Evolutionary conservation across 1,284 basidiomycete genomes (phyloP).

Genomic region (Fomes fomentarius): DNA sequence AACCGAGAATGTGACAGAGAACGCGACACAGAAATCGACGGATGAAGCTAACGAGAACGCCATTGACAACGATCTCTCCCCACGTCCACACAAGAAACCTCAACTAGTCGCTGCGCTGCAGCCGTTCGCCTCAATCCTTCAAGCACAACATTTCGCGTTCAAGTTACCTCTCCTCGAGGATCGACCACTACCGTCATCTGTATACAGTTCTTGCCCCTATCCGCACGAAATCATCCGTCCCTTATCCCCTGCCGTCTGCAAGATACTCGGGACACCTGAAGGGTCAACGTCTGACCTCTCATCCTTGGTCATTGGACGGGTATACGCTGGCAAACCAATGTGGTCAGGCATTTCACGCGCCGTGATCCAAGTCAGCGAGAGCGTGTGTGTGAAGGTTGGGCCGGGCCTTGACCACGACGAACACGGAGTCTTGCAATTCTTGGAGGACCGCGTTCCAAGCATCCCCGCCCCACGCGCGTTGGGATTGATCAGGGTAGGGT

Average conservation of each 20-base stretch:
- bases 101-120: no score
- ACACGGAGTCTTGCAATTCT: constrained; percentile 2
- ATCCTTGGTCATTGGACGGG: background rate
- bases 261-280: background rate
- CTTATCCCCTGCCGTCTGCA: background rate
- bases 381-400: constrained; percentile 3
- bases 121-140: no score
- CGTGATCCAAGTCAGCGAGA: constrained; percentile 2
- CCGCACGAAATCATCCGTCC: background rate
- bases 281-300: background rate
- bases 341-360: background rate
- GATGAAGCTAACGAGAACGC: no score
- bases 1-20: no score
- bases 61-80: no score
- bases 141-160: no score
- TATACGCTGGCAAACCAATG: background rate
- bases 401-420: constrained; percentile 7
- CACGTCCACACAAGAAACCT: no score
- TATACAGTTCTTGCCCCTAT: background rate
- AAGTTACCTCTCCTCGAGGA: background rate
- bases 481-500: constrained; percentile 17
- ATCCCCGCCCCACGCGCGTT: constrained; percentile 21
- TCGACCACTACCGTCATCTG: background rate
- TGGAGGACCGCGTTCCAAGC: constrained; percentile 5
- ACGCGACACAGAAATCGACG: no score